Evolutionary conservation across 2,329 filamentous ascomycete species (phyloP), one percentile per base, ranked within the genome.

Genomic region (Fusarium floridanum): DNA sequence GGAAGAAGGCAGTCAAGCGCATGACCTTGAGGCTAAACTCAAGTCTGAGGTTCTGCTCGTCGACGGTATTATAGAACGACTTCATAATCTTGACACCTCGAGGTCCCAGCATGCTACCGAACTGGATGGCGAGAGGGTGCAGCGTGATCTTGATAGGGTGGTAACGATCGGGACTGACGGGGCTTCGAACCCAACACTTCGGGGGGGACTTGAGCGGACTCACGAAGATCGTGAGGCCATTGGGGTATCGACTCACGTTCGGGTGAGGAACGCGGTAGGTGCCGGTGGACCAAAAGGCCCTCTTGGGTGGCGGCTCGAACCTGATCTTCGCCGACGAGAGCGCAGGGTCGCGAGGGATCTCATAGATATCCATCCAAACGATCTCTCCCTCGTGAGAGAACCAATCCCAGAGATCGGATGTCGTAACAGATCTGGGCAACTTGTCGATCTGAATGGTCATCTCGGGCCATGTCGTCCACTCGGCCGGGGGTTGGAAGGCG

Each of bases 11-110:
- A 3, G 71, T 76, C 5, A 86, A 55, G 5, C 61, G 74, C 36
- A 78, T 81, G 12, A 70, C 50, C 17, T 72, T 76, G 36, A 82
- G 77, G 41, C 84, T 79, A 1, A 84, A 61, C 55, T 81, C 79
- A 12, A 85, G 39, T 17, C 71, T 78, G 6, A 84, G 32, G 2
- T 53, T 68, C 22, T 59, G 55, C 36, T 74, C 69, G 2, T 65
- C 65, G 7, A 55, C 10, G 5, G 66, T 61, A 3, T 66, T 27
- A 5, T 45, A 39, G n/a, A 82, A 37, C 1, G 76, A 74, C 62
- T 87, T 88, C 86, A 94, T 89, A 10, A 86, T 81, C 79, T 91
- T 88, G 86, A 95, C 90, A 0, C 85, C 84, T 4, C 82, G 83
- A 6, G 88, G 86, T 1, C 86, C 82, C 2, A 87, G 76, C 82